Evolutionary conservation across 768 basidiomycete genomes (phyloP), one percentile per base, ranked within the genome.

Genomic region (Thelephora aurantiotincta): DNA sequence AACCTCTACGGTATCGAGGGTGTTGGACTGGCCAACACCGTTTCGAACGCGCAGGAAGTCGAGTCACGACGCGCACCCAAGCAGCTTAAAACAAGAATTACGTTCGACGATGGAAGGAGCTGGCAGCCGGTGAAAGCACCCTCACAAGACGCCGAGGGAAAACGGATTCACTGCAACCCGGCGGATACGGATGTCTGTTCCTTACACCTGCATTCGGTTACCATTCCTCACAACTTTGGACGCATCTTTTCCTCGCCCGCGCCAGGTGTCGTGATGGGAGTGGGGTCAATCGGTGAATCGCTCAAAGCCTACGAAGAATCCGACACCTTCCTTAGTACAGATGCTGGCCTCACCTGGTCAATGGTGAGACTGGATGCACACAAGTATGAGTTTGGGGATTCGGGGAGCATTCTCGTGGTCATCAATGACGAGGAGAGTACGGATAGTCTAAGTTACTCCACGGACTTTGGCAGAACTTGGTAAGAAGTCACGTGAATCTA

Each of bases 371-470:
- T 63, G 46, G 79, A 82, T 19, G 86, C 94, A 0, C 82, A 89
- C 59, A 91, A 92, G 64, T 97, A 97, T 57, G 93, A 98, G 65
- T 93, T 98, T 60, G 96, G 96, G 5, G 96, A 96, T 57, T 72
- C 73, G 56, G 96, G 74, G 0, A 84, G 83, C 55, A 74, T 98
- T 26, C 58, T 86, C 30, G 76, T 98, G 11, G 68, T 81, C 20
- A 76, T 91, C 3, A 81, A 94, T 54, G 91, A 99, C 54, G 93
- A 98, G 57, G 80, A 85, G 34, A 58, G 65, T 19, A 81, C 80
- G 2, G 76, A 83, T 51, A 66, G 65, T 12, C 65, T 96, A 16
- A 68, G 67, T 36, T 98, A 94, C 60, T 89, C 87, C 6, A 74
- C 78, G 23, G 83, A 99, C 59, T 70, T 86, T 20, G 93, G 96